Conservation (phyloP, 371 early-diverging fungal genomes). For the Massospora cicadina region DNA sequence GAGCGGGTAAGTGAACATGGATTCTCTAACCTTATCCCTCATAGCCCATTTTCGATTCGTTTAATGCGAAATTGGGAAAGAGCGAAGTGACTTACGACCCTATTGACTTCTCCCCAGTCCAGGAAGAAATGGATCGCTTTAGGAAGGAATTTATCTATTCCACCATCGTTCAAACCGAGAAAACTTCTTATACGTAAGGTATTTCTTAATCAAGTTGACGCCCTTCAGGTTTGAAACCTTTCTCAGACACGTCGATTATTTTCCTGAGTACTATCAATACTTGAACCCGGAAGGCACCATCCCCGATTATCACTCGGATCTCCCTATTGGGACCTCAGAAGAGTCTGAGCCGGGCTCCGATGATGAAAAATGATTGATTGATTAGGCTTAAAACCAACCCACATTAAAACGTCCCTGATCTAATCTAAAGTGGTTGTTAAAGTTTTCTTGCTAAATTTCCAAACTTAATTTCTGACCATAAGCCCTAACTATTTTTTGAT, state of each 20-base stretch:
- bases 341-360: not conserved
- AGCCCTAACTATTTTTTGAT: too few relatives aligned
- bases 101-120: constrained; percentile 14
- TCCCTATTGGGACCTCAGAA: not conserved
- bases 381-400: too few relatives aligned
- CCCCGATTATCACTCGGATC: not conserved
- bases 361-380: not conserved
- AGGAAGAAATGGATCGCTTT: constrained; percentile 58
- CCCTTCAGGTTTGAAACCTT: constrained; percentile 46
- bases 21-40: not conserved
- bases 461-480: too few relatives aligned
- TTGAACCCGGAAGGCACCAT: constrained; percentile 21
- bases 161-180: constrained; percentile 53
- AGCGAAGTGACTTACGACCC: constrained; percentile 13
- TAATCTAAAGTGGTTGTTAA: too few relatives aligned
- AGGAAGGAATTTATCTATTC: constrained; percentile 63
- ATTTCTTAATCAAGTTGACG: not conserved
- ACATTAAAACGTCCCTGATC: too few relatives aligned
- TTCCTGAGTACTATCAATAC: constrained; percentile 21
- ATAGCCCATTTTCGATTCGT: constrained; percentile 41
- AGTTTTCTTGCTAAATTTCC: too few relatives aligned
- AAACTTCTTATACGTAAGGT: constrained; percentile 24
- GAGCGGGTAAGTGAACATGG: constrained; percentile 34
- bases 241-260: constrained; percentile 38
- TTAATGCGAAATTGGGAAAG: constrained; percentile 30